Base-by-base conservation (phyloP, 2,329 filamentous ascomycete species). In the Aspergillus novofumigatus region DNA sequence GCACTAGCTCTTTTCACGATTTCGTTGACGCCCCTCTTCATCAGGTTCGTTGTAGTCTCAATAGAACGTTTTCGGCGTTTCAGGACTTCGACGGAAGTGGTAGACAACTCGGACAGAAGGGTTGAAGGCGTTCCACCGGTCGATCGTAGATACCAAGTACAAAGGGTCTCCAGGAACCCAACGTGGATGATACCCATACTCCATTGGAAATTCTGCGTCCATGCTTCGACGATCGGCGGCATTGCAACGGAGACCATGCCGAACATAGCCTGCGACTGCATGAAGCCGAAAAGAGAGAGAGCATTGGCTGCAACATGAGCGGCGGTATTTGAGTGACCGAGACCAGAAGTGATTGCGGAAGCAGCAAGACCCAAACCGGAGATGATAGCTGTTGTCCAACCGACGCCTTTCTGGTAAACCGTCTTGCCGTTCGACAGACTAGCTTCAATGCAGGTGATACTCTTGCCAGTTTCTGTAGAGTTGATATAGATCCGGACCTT, bases 151-250 rank as follows among this genome's bases (percentile, higher is more conserved):
- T 97, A 97, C 93, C 93, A 97, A 38, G 92, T 96, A 60, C 91
- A 90, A 69, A 96, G 90, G 50, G 81, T 81, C 78, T 97, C 91
- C 77, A 97, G 84, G 73, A 96, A 97, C n/a, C 80, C 81, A 45
- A 97, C 82, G 52, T 85, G 84, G 67, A 97, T 96, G 67, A 97
- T 92, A 66, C 93, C 93, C 91, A 97, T 94, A 69, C 89, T 95
- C 93, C 93, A 97, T 72, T 95, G 90, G 78, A 97, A 97, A 77
- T 97, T 93, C 77, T 97, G 92, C 1, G 92, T 96, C 93, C 93
- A 97, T 0, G 92, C 84, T 68, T 90, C 83, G 54, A 96, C 93
- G 59, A 96, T 90, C 0, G 93, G 93, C 9, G 93, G 93, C 54
- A 96, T 83, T 49, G 82, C 81, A 14, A 97, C 88, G 21, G 88